Base-by-base conservation (phyloP, 805 yeast species). In the Pichia membranifaciens region DNA sequence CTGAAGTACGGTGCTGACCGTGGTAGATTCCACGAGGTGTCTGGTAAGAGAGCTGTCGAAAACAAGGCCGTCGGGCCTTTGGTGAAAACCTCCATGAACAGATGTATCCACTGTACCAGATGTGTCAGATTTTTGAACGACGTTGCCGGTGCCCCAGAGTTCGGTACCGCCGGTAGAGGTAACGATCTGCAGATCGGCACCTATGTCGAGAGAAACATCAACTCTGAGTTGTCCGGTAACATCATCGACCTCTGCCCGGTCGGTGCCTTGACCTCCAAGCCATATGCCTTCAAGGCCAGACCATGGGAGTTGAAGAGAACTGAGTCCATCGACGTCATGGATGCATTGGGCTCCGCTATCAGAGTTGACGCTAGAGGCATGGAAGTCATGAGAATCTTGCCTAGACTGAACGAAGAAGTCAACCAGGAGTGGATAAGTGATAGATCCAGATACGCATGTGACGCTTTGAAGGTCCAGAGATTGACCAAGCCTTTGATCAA, bases 231-330 rank as follows among this genome's bases (percentile, higher is more conserved):
- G 71, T 82, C 90, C 41, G 96, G 95, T 61, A 87, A 87, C 70
- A 81, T 87, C 55, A 79, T 87, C 55, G 96, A 87, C 65, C 74
- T 87, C 56, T 87, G 96, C 71, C 96, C 96, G 18, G 96, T 87
- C 53, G 96, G 96, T 58, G 96, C 96, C 1, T 78, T 87, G 58
- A 87, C 96, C 32, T 80, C 87, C 25, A 87, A 87, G 68, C 96
- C 96, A 22, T 87, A 87, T 59, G 89, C 96, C n/a, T 87, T 87
- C 75, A 81, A 79, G 62, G 95, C 95, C 15, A 78, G 96, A 64
- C 95, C 96, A 28, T 87, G 96, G 96, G 96, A 87, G 69, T 76
- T 87, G 64, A 87, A 86, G 72, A 81, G 86, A 73, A 86, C 95
- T 41, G 96, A 87, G 67, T 75, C 91, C 44, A 76, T 87, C 57